Evolutionary conservation across 2,329 filamentous ascomycete genomes (phyloP).

Genomic region (Aaosphaeria pasadenensis): DNA sequence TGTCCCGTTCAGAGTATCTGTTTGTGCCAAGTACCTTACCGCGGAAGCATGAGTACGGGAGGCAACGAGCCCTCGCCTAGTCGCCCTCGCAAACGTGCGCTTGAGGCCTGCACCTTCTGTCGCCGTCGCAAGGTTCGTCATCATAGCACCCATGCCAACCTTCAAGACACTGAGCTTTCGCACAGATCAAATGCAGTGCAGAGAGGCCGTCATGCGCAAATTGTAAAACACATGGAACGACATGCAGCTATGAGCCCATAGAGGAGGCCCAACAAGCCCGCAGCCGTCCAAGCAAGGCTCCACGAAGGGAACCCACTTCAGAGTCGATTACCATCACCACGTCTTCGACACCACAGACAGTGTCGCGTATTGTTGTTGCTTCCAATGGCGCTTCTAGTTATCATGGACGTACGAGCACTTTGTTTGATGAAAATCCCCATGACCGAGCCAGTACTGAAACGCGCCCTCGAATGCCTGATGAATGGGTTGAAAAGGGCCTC

Average conservation of each 20-base stretch:
- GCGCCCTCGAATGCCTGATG: conserved; percentile 23
- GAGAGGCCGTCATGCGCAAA: conserved; percentile 46
- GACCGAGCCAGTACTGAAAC: conserved; percentile 13
- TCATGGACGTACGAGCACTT: conserved; percentile 49
- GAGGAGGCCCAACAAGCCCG: conserved; percentile 15
- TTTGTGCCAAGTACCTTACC: too few species aligned
- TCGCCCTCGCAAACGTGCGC: conserved; percentile 18
- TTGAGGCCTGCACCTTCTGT: conserved; percentile 38
- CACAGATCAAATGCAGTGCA: conserved; percentile 49
- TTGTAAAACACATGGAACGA: conserved; percentile 45
- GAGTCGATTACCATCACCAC: conserved; percentile 1
- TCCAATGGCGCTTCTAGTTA: conserved; percentile 37
- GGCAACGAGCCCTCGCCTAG: conserved; percentile 7
- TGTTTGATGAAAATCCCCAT: conserved; percentile 43
- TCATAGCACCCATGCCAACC: neutral
- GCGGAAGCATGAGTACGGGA: too few species aligned
- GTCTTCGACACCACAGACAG: neutral
- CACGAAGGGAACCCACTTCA: neutral
- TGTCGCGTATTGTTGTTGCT: neutral
- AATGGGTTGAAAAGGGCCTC: conserved; percentile 46
- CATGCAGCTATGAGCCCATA: conserved; percentile 43
- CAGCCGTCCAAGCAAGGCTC: conserved; percentile 14
- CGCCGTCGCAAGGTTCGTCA: conserved; percentile 36
- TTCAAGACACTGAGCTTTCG: conserved; percentile 8
- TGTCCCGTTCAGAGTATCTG: too few species aligned